phyloP scores from a whole-genome alignment of 1,284 basidiomycete species.

The Sporisorium iseilematis-ciliati region DNA sequence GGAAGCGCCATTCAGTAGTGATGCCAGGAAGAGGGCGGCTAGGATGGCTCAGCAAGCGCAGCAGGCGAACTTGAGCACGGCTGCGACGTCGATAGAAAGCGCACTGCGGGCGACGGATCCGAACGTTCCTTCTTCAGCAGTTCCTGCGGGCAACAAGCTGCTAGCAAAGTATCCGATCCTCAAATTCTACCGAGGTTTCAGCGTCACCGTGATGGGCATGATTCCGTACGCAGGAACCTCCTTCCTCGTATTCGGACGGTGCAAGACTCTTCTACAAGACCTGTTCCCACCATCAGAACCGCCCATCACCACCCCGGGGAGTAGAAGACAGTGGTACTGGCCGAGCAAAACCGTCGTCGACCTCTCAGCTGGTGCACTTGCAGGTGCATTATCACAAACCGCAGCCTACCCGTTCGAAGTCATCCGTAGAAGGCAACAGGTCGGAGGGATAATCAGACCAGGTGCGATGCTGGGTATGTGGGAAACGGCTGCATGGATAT shows the following conservation, averaged over 20 bases:
- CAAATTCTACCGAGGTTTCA: constrained; percentile 95
- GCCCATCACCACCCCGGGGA: constrained; percentile 9
- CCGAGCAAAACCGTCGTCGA: constrained; percentile 71
- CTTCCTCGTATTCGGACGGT: constrained; percentile 76
- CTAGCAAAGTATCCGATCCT: constrained; percentile 71
- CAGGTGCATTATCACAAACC: constrained; percentile 89
- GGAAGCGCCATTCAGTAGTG: constrained; percentile 63
- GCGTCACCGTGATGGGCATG: constrained; percentile 74
- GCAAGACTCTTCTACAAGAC: constrained; percentile 61
- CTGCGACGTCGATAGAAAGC: constrained; percentile 38
- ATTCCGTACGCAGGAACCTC: constrained; percentile 96
- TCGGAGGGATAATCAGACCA: constrained; percentile 75
- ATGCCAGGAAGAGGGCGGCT: constrained; percentile 66
- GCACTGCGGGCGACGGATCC: constrained; percentile 38
- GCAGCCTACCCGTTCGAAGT: constrained; percentile 97
- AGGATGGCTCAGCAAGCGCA: constrained; percentile 74
- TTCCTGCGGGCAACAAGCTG: constrained; percentile 38
- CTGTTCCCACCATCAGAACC: constrained; percentile 54
- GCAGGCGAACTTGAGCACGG: constrained; percentile 45
- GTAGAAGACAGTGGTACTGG: constrained; percentile 52
- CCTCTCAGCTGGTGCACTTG: constrained; percentile 86
- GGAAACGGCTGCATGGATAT: constrained; percentile 74
- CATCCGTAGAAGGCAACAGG: constrained; percentile 92
- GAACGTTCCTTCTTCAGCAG: constrained; percentile 30
- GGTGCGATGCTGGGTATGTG: constrained; percentile 62